Conservation (phyloP, 768 basidiomycete genomes). For the Lactarius sanguifluus region DNA sequence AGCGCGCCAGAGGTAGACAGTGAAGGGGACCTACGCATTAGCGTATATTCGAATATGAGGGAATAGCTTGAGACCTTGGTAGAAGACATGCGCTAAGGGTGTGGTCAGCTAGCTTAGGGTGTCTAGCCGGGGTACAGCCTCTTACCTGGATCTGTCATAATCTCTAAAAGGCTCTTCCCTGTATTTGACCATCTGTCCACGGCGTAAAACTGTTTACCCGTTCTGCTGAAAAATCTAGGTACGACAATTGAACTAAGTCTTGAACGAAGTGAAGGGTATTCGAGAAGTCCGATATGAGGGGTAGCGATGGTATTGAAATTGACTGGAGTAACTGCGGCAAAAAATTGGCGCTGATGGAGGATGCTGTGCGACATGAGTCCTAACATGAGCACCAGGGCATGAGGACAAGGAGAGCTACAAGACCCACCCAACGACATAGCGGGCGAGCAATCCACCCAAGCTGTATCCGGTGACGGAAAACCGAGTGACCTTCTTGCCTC, state of each 20-base stretch:
- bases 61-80: slow-evolving; percentile 67
- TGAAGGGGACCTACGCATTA: slow-evolving; percentile 56
- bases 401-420: too few relatives aligned
- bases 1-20: slow-evolving; percentile 8
- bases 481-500: slow-evolving; percentile 58
- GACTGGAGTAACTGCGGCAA: slow-evolving; percentile 64
- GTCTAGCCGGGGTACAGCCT: not conserved
- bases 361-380: slow-evolving; percentile 43
- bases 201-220: slow-evolving; percentile 60
- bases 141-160: slow-evolving; percentile 77
- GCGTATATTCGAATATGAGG: slow-evolving; percentile 74
- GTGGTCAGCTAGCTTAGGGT: not conserved
- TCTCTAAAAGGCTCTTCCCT: slow-evolving; percentile 66
- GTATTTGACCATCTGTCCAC: slow-evolving; percentile 69
- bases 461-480: slow-evolving; percentile 79
- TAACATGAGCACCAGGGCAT: not conserved
- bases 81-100: slow-evolving; percentile 65
- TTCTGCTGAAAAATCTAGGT: slow-evolving; percentile 68
- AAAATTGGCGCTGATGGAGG: slow-evolving; percentile 67
- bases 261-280: slow-evolving; percentile 60
- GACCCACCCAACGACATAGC: slow-evolving; percentile 70
- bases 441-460: slow-evolving; percentile 78
- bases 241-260: slow-evolving; percentile 55
- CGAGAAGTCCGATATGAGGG: slow-evolving; percentile 75
- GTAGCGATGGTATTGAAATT: slow-evolving; percentile 86